Base-by-base conservation (phyloP, 2,329 filamentous ascomycete genomes). In the Penicillium decumbens region DNA sequence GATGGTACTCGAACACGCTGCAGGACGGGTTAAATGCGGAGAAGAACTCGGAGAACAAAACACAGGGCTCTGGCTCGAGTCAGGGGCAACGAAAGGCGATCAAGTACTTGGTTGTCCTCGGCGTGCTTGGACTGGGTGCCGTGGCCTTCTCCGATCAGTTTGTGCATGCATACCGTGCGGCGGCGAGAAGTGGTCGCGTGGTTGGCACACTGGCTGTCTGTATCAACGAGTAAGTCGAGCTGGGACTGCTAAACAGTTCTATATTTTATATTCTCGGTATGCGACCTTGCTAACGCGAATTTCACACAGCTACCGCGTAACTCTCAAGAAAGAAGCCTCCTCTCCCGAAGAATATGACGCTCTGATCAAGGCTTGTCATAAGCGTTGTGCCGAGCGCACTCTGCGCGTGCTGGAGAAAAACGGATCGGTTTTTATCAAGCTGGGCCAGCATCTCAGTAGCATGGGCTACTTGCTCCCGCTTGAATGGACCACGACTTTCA, bases 391-490 rank as follows among this genome's bases (percentile, higher is more conserved):
- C 27, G 81, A 89, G 62, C 83, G 93, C 54, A 96, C 93, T 1
- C 75, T 97, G 37, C 80, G 79, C 49, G 91, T 95, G 1, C 75
- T 97, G 57, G 93, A 98, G 77, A 89, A 88, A 77, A 97, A 96
- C 70, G 93, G 95, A 24, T 95, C 92, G 25, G 95, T 98, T 56
- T 98, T 97, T 63, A 97, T 98, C 69, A 98, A 98, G 72, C 76
- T 98, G 33, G 93, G 93, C 6, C 93, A 98, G 64, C 93, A 98
- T 72, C 71, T 98, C 71, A 95, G 89, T 69, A 92, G 89, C 56
- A 88, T 97, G 87, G 95, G 93, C 65, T 97, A 97, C 68, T 80
- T 97, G 8, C 79, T 97, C 8, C 92, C 92, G 1, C 73, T 80
- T 43, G 92, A 97, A 72, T 97, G 92, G 91, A 95, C 90, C 28